Percentiles rank a stretch among this genome's conserved stretches.
These are phyloP conservation scores for Aeschynomene evenia DNA, from an alignment of 306 rosid genomes.

Conservation along the genomic window DNA sequence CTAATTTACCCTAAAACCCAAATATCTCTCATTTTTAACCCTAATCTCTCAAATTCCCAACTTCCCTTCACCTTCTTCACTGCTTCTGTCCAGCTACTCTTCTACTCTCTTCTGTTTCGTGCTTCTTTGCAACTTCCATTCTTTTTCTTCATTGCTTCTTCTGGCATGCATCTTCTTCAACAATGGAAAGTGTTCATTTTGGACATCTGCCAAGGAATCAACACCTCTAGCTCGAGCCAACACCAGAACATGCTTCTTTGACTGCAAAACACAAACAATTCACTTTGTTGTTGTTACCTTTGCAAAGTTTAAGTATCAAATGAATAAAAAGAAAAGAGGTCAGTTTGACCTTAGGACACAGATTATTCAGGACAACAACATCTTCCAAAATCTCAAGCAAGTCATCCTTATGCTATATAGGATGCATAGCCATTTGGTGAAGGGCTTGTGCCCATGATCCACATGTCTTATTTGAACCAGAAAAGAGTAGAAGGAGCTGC, in stretches of 20 bases:
- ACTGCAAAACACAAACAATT: slow-evolving; percentile 47
- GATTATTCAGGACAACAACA: slow-evolving; percentile 65
- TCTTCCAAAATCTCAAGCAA: slow-evolving; percentile 73
- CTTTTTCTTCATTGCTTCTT: too few relatives aligned
- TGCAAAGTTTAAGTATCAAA: slow-evolving; percentile 17
- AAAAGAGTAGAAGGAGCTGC: too few relatives aligned
- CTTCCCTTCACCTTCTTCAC: too few relatives aligned
- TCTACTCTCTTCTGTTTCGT: too few relatives aligned
- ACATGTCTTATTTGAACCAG: slow-evolving; percentile 67
- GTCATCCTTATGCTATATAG: slow-evolving; percentile 53
- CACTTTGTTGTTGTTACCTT: neutral
- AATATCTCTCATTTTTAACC: too few relatives aligned
- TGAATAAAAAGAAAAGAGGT: neutral
- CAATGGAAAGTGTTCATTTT: slow-evolving; percentile 56
- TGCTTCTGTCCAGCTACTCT: too few relatives aligned
- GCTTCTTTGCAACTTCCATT: too few relatives aligned
- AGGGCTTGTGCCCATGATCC: slow-evolving; percentile 91
- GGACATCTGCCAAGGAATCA: slow-evolving; percentile 58
- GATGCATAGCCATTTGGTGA: slow-evolving; percentile 64
- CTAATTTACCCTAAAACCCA: too few relatives aligned
- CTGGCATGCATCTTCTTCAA: slow-evolving; percentile 63
- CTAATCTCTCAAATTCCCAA: too few relatives aligned
- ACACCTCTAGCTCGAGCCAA: slow-evolving; percentile 59
- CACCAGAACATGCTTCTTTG: slow-evolving; percentile 72
- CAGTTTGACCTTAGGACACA: slow-evolving; percentile 69